These are phyloP conservation scores for Sclerotinia subarctica DNA, from an alignment of 2,329 filamentous ascomycete genomes.

Conservation along the genomic window DNA sequence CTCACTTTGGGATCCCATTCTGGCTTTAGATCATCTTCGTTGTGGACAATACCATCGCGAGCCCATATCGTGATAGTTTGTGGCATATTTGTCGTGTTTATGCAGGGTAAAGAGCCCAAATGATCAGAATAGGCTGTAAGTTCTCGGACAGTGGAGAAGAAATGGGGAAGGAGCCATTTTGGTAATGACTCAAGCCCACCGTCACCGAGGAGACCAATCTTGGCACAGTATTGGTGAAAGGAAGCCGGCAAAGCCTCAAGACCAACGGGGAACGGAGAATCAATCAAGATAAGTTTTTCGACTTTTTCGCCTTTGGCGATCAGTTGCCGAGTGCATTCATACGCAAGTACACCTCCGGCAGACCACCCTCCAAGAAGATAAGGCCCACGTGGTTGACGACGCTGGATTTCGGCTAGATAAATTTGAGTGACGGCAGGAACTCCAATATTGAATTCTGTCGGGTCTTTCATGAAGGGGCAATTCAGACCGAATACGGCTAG, in stretches of 20 bases:
- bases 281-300: slow-evolving; percentile 59
- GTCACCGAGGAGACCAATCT: slow-evolving; percentile 66
- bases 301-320: slow-evolving; percentile 54
- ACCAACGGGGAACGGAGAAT: slow-evolving; percentile 62
- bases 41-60: slow-evolving; percentile 63
- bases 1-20: slow-evolving; percentile 55
- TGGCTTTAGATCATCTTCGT: slow-evolving; percentile 60
- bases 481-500: slow-evolving; percentile 58
- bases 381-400: slow-evolving; percentile 64
- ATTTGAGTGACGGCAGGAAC: slow-evolving; percentile 62
- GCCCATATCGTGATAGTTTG: slow-evolving; percentile 67
- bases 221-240: slow-evolving; percentile 59
- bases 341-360: slow-evolving; percentile 69
- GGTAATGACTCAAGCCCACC: slow-evolving; percentile 44
- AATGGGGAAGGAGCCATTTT: slow-evolving; percentile 71
- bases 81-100: slow-evolving; percentile 50
- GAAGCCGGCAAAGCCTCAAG: slow-evolving; percentile 61
- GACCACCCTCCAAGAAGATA: slow-evolving; percentile 71
- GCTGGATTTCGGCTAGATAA: slow-evolving; percentile 66
- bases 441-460: slow-evolving; percentile 61
- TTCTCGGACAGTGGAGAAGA: slow-evolving; percentile 48
- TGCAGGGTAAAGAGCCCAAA: slow-evolving; percentile 62
- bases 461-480: slow-evolving; percentile 67
- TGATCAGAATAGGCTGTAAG: slow-evolving; percentile 64
- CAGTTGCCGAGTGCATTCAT: slow-evolving; percentile 60